Evolutionary conservation across 148 eudicot genomes (phyloP), one percentile per base, ranked within the genome.

Genomic region (Salicornia ramosissima): DNA sequence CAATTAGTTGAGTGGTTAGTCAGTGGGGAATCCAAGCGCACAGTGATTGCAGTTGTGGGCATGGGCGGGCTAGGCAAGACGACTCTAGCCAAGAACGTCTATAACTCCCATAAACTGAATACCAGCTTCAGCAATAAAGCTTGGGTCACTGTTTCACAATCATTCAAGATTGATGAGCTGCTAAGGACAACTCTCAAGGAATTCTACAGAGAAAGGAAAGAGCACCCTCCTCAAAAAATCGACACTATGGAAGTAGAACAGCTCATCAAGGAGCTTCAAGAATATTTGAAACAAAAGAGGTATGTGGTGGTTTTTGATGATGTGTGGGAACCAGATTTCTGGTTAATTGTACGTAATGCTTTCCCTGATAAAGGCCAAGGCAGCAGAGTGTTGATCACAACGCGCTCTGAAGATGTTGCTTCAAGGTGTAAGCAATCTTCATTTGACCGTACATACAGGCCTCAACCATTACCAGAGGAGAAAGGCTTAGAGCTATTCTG

Each of bases 51-150:
- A 5, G 19, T 67, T 21, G 71, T 67, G 4, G 71, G 71, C 10
- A 67, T 67, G 59, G 71, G 71, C 16, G 71, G 71, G 25, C 21
- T 67, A 8, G 71, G 71, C 16, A 67, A 45, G 29, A 65, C 69
- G 2, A 65, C 69, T 10, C 69, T 65, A 2, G 69, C 24, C 16
- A 14, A 50, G 28, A 67, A 50, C 19, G 59, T 67, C 6, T 67
- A 67, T 34, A 45, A 49, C 6, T 8, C 52, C 4, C 10, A 42
- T 29, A 45, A 10, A 2, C 54, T 65, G 29, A 33, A 6, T 5
- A 21, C 16, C 6, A 5, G 9, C 54, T 67, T 67, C 24, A 8
- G 25, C 13, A 11, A 29, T 16, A 9, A n/a, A 18, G 72, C 72
- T 24, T 69, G 72, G 72, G n/a, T 69, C 39, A 40, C 30, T 25